Evolutionary conservation across 2,329 filamentous ascomycete genomes (phyloP), one percentile per base, ranked within the genome.

Genomic region (Neophaeococcomyces aloes): DNA sequence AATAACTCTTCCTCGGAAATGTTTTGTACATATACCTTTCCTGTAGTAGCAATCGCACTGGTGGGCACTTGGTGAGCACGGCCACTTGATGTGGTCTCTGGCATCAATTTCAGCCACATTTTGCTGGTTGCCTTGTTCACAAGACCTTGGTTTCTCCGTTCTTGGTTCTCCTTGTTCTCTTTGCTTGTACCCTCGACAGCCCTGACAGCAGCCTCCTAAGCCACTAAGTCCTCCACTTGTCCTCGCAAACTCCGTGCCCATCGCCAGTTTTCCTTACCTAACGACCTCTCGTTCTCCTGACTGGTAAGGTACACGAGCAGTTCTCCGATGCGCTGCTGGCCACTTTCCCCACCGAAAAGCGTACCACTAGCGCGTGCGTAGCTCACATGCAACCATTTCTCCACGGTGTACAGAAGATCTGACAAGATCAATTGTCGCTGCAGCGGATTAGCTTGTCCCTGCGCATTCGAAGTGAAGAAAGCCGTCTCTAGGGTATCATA

Each of bases 391-490:
- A 72, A 75, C 81, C 81, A 86, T 44, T 69, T 65, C 45, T 72
- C 65, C 3, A 79, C 66, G 2, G 79, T 61, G 53, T 81, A 78
- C 1, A 81, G 61, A 32, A 83, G 71, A 58, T 83, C 78, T 19
- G 69, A 68, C 2, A 75, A 75, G 5, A 84, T 66, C 45, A 72
- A 63, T 32, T 69, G 69, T 35, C 75, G 69, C 44, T 76, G 23
- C 74, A 13, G 41, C 25, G 3, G 65, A 60, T 3, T 29, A 70
- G 64, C 59, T 83, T 85, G 0, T 81, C 23, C 23, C 23, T 27
- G 80, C 4, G 72, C 66, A 53, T 81, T 75, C 50, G 81, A 76
- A 29, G 74, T 74, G 60, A 81, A 83, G 64, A 78, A 83, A 61
- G 83, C 74, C 21, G 67, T 65, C 57, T 84, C 80, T 7, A 85